A percentile compares a stretch with the other conserved stretches of the same genome.
Evolutionary conservation across 73 alveolate genomes (phyloP).

Genomic region (Tetrahymena elliotti): DNA sequence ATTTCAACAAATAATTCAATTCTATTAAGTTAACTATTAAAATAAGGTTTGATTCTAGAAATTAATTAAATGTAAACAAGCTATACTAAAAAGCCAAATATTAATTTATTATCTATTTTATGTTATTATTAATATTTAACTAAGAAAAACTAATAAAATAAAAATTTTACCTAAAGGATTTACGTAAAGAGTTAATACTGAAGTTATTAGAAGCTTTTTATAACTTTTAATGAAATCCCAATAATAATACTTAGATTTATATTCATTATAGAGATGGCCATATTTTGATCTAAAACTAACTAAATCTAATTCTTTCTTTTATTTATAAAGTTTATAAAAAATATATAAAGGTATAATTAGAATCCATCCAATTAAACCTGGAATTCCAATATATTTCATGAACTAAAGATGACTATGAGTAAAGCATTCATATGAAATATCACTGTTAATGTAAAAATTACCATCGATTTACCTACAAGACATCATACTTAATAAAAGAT

Average conservation of each 20-base stretch:
- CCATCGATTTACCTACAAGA: conserved; percentile 11
- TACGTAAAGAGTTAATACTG: not conserved
- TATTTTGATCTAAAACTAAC: not conserved
- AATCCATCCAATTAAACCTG: not conserved
- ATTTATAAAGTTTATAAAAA: not conserved
- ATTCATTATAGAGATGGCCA: conserved; percentile 7
- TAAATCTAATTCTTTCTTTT: not conserved
- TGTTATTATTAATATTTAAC: not conserved
- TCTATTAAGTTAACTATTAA: not conserved
- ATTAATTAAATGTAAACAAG: not conserved
- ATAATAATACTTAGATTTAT: not conserved
- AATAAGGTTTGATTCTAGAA: not conserved
- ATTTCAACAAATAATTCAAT: not conserved
- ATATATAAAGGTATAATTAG: conserved; percentile 1
- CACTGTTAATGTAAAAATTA: conserved; percentile 1
- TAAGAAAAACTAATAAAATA: not conserved
- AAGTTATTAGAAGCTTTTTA: not conserved
- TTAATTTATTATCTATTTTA: not conserved
- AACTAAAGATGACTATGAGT: conserved; percentile 10
- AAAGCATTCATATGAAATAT: conserved; percentile 10
- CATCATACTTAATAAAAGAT: not conserved
- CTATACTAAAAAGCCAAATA: not conserved
- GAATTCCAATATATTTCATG: not conserved
- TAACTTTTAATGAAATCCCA: conserved; percentile 3
- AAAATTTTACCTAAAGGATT: not conserved